Conservation (phyloP, 1,139 yeast genomes). For the Meyerozyma elateridarum region DNA sequence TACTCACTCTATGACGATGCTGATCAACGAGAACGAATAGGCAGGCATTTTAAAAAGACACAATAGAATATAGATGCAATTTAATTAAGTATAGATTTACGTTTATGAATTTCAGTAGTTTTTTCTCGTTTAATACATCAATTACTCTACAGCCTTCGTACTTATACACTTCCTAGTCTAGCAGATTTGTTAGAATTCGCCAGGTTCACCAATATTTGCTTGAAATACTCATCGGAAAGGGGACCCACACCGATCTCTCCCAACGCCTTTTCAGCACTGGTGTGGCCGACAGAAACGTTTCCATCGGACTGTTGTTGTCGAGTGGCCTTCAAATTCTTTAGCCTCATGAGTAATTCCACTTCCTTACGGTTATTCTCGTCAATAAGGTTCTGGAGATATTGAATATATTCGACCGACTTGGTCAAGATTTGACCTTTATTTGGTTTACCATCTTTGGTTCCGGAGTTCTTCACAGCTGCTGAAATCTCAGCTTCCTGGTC, state of each 20-base stretch:
- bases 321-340: conserved; percentile 41
- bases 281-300: conserved; percentile 51
- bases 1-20: conserved; percentile 56
- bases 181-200: conserved; percentile 16
- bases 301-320: conserved; percentile 20
- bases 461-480: conserved; percentile 45
- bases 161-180: conserved; percentile 10
- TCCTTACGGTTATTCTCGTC: conserved; percentile 77
- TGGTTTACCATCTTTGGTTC: conserved; percentile 85
- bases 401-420: conserved; percentile 80
- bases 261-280: conserved; percentile 77
- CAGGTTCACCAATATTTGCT: conserved; percentile 30
- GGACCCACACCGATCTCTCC: conserved; percentile 83
- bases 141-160: neutral
- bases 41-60: conserved; percentile 11
- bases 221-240: conserved; percentile 48
- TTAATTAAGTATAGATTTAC: too few relatives aligned
- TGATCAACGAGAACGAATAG: conserved; percentile 50
- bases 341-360: conserved; percentile 62
- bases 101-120: too few relatives aligned
- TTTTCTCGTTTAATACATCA: too few relatives aligned
- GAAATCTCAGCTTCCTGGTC: conserved; percentile 21
- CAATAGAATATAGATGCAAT: too few relatives aligned
- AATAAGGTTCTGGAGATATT: conserved; percentile 65
- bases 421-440: conserved; percentile 88